Evolutionary conservation across 2,329 filamentous ascomycete genomes (phyloP).

Genomic region (Zasmidium citrigriseum): DNA sequence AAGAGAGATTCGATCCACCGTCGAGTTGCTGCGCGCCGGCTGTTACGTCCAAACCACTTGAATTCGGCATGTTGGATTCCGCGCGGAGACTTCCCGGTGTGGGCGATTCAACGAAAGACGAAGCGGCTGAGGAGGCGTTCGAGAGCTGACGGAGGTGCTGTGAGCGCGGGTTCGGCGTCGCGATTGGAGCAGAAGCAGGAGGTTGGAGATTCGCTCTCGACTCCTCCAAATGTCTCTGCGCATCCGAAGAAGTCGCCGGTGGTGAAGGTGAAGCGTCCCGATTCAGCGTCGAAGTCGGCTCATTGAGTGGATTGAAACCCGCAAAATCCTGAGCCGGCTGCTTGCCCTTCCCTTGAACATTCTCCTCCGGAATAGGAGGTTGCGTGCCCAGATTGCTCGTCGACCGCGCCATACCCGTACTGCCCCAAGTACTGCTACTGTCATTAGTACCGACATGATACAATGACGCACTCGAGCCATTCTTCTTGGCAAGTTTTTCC

Average conservation of each 20-base stretch:
- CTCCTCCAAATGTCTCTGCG: constrained; percentile 49
- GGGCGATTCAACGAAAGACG: constrained; percentile 71
- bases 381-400: constrained; percentile 56
- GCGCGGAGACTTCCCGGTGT: constrained; percentile 39
- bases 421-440: constrained; percentile 35
- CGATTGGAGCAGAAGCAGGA: constrained; percentile 27
- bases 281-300: constrained; percentile 46
- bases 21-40: constrained; percentile 11
- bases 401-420: constrained; percentile 35
- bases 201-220: constrained; percentile 45
- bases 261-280: constrained; percentile 32
- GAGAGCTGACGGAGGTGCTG: constrained; percentile 78
- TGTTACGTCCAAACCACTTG: constrained; percentile 55
- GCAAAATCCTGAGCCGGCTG: constrained; percentile 45
- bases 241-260: constrained; percentile 32
- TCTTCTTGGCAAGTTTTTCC: constrained; percentile 68
- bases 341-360: constrained; percentile 49
- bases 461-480: constrained; percentile 60
- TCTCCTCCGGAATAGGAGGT: constrained; percentile 38
- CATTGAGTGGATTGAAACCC: constrained; percentile 44
- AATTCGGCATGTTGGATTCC: constrained; percentile 39
- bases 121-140: constrained; percentile 80
- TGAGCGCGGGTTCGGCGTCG: constrained; percentile 26
- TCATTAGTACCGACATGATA: constrained; percentile 36
- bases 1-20: constrained; percentile 27